phyloP scores from a whole-genome alignment of 208 protist species.

The Leishmania tarentolae region DNA sequence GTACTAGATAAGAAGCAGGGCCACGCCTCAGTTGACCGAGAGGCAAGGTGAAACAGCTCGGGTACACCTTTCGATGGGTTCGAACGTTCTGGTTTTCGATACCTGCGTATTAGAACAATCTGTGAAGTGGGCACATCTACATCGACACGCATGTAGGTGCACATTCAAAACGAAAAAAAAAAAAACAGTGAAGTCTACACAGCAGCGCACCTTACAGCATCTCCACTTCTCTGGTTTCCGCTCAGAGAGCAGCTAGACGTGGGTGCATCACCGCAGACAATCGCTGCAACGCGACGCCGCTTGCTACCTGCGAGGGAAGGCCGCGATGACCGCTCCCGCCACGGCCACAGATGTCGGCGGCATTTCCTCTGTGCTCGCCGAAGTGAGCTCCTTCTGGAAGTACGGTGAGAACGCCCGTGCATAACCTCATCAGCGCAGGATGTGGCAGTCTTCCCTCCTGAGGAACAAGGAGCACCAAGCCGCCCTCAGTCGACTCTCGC shows the following conservation, averaged over 20 bases:
- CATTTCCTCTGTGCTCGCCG: neutral
- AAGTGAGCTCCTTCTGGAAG: conserved; percentile 28
- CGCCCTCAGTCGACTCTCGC: conserved; percentile 15
- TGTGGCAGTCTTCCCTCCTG: conserved; percentile 84
- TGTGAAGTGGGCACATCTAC: neutral
- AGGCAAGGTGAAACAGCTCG: neutral
- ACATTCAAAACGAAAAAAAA: too few relatives aligned
- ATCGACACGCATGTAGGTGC: neutral
- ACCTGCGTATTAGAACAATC: neutral
- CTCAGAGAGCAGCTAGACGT: conserved; percentile 39
- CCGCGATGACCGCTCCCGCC: conserved; percentile 30
- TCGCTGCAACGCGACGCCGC: conserved; percentile 85
- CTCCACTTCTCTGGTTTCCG: neutral
- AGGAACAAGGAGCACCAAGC: conserved; percentile 72
- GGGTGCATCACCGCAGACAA: conserved; percentile 78
- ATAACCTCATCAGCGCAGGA: conserved; percentile 53
- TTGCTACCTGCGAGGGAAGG: conserved; percentile 75
- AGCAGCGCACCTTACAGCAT: neutral
- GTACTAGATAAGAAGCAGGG: neutral
- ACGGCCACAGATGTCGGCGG: neutral
- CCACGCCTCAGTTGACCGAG: neutral
- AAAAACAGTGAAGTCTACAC: neutral
- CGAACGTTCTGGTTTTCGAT: neutral
- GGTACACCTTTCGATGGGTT: neutral
- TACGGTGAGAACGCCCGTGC: conserved; percentile 58